These are phyloP conservation scores for Kalmanozyma brasiliensis DNA, from an alignment of 1,284 basidiomycete genomes.

Conservation along the genomic window DNA sequence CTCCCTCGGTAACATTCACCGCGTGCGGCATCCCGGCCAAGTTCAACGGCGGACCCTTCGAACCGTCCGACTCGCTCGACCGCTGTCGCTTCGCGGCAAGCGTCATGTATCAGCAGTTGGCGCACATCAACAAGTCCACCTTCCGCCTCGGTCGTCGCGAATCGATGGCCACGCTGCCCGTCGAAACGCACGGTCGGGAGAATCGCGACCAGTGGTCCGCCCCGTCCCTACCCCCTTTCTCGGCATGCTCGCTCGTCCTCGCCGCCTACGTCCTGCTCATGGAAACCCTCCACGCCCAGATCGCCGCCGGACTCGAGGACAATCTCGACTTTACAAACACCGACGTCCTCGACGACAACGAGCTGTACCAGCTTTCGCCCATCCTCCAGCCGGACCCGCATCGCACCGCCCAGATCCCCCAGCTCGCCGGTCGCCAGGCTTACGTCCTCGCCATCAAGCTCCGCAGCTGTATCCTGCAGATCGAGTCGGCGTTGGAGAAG, in stretches of 20 bases:
- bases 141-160: conserved; percentile 43
- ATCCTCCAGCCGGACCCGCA: conserved; percentile 40
- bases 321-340: conserved; percentile 30
- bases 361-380: conserved; percentile 29
- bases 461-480: conserved; percentile 36
- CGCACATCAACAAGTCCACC: conserved; percentile 42
- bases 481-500: conserved; percentile 41
- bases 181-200: conserved; percentile 30
- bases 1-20: conserved; percentile 12
- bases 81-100: conserved; percentile 53
- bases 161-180: conserved; percentile 29
- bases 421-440: conserved; percentile 26
- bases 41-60: conserved; percentile 57
- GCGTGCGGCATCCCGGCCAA: conserved; percentile 32
- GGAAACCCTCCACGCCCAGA: conserved; percentile 56
- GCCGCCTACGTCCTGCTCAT: conserved; percentile 57
- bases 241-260: conserved; percentile 57
- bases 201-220: conserved; percentile 48
- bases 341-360: conserved; percentile 16
- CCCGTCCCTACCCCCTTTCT: conserved; percentile 53
- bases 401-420: conserved; percentile 16
- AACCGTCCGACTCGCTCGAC: conserved; percentile 49
- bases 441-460: conserved; percentile 37
- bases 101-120: conserved; percentile 48
- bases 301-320: conserved; percentile 36